Conservation (phyloP, 2,329 filamentous ascomycete species). For the Neofusicoccum cordaticola region DNA sequence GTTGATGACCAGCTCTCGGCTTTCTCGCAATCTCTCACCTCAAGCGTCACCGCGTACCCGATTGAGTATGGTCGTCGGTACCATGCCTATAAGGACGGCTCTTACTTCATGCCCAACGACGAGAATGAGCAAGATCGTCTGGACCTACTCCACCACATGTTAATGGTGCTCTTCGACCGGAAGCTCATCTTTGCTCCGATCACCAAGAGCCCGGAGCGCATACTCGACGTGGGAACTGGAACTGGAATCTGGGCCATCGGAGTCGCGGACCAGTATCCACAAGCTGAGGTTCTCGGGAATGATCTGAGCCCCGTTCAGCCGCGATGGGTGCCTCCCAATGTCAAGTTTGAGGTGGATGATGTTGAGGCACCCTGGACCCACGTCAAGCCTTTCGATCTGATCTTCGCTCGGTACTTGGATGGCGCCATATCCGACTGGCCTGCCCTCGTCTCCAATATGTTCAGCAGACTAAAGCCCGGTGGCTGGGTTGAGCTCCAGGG, state of each 20-base stretch:
- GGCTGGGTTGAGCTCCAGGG: conserved; percentile 52
- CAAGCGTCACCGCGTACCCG: conserved; percentile 21
- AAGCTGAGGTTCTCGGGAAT: conserved; percentile 21
- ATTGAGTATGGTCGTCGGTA: conserved; percentile 29
- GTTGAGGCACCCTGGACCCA: conserved; percentile 58
- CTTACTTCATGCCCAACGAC: conserved; percentile 26
- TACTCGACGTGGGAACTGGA: conserved; percentile 28
- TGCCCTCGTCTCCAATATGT: conserved; percentile 46
- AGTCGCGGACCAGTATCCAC: conserved; percentile 13
- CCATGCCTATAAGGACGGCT: conserved; percentile 27
- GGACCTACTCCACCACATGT: conserved; percentile 26
- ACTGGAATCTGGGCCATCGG: conserved; percentile 31
- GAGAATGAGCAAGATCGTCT: conserved; percentile 37
- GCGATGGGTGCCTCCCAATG: conserved; percentile 50
- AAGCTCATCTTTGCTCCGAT: conserved; percentile 23
- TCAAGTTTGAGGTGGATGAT: conserved; percentile 62
- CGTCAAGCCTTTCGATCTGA: conserved; percentile 53
- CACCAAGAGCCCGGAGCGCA: conserved; percentile 12
- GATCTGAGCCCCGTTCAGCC: conserved; percentile 53
- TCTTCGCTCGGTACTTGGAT: conserved; percentile 53
- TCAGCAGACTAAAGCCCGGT: conserved; percentile 33
- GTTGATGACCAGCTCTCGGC: conserved; percentile 21
- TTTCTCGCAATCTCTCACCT: conserved; percentile 4
- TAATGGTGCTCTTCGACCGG: conserved; percentile 27
- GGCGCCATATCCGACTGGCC: conserved; percentile 55